Evolutionary conservation across 371 early-diverging fungal species (phyloP).

Genomic region (Mucor mucedo): DNA sequence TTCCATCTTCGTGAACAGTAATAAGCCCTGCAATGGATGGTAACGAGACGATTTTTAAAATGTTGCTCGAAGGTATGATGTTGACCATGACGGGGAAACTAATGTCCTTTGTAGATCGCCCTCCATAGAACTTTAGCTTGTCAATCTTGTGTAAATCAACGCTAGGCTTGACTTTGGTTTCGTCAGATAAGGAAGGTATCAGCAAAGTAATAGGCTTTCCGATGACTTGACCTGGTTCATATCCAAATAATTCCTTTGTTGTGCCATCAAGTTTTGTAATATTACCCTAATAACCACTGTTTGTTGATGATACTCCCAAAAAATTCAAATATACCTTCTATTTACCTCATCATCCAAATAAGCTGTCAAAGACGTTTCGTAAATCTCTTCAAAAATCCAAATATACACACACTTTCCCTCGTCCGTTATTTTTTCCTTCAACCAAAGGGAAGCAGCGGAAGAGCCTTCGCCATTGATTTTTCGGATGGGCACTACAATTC

Average conservation of each 20-base stretch:
- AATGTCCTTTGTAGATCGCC: slow-evolving; percentile 54
- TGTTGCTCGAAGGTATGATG: not conserved
- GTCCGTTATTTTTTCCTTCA: slow-evolving; percentile 61
- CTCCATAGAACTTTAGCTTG: slow-evolving; percentile 65
- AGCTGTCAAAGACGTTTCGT: slow-evolving; percentile 54
- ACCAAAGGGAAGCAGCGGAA: slow-evolving; percentile 71
- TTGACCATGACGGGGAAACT: slow-evolving; percentile 65
- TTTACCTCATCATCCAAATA: slow-evolving; percentile 27
- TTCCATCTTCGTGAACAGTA: slow-evolving; percentile 57
- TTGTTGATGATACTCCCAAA: too few relatives aligned
- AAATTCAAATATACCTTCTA: not conserved
- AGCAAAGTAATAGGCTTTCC: slow-evolving; percentile 56
- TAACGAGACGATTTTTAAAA: slow-evolving; percentile 62
- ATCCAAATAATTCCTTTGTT: slow-evolving; percentile 64
- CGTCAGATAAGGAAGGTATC: slow-evolving; percentile 50
- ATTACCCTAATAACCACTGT: slow-evolving; percentile 38
- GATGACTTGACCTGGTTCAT: slow-evolving; percentile 50
- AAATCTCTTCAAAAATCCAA: slow-evolving; percentile 78
- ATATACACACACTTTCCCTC: slow-evolving; percentile 57
- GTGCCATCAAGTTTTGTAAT: slow-evolving; percentile 53
- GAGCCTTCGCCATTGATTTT: slow-evolving; percentile 22
- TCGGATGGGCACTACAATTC: slow-evolving; percentile 53
- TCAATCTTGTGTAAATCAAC: slow-evolving; percentile 54
- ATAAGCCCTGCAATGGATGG: slow-evolving; percentile 73
- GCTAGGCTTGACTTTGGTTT: slow-evolving; percentile 46